Conservation (phyloP, 805 yeast genomes). For the Yarrowia deformans region DNA sequence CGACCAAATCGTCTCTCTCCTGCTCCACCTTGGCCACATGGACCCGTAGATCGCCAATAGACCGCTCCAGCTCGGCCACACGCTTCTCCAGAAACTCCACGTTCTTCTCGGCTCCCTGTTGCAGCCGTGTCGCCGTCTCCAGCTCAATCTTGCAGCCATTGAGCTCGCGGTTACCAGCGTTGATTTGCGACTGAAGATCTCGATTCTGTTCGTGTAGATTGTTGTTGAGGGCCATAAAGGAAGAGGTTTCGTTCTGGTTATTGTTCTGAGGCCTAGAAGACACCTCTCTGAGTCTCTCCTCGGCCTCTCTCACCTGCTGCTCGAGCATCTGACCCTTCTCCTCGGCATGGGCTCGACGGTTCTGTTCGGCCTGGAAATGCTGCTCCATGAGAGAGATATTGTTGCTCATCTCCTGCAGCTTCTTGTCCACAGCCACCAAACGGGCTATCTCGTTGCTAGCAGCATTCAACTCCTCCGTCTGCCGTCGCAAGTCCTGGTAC, state of each 20-base stretch:
- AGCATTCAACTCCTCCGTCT: constrained; percentile 11
- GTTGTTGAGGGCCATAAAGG: constrained; percentile 24
- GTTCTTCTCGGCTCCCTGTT: constrained; percentile 28
- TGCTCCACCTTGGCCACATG: constrained; percentile 25
- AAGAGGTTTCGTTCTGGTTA: neutral
- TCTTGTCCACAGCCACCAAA: constrained; percentile 17
- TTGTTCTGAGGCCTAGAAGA: neutral
- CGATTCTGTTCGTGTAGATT: constrained; percentile 27
- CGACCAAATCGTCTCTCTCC: constrained; percentile 17
- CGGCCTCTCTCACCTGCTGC: constrained; percentile 24
- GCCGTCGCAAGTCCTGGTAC: constrained; percentile 17
- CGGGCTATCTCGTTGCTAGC: constrained; percentile 30
- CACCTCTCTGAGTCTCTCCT: constrained; percentile 11
- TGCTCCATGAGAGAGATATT: constrained; percentile 31
- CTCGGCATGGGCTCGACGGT: constrained; percentile 19
- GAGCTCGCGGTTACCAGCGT: constrained; percentile 10
- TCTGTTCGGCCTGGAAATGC: constrained; percentile 33
- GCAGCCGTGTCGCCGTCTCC: constrained; percentile 19
- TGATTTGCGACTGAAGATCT: constrained; percentile 11
- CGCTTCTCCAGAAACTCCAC: constrained; percentile 33
- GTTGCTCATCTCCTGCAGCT: constrained; percentile 25
- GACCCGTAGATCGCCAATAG: constrained; percentile 21
- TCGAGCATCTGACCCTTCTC: constrained; percentile 32
- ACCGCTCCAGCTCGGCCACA: constrained; percentile 17
- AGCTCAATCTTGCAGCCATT: constrained; percentile 10